A percentile compares a stretch with the other conserved stretches of the same genome.
Evolutionary conservation across 805 yeast genomes (phyloP).

Genomic region (Wickerhamiella azyma): DNA sequence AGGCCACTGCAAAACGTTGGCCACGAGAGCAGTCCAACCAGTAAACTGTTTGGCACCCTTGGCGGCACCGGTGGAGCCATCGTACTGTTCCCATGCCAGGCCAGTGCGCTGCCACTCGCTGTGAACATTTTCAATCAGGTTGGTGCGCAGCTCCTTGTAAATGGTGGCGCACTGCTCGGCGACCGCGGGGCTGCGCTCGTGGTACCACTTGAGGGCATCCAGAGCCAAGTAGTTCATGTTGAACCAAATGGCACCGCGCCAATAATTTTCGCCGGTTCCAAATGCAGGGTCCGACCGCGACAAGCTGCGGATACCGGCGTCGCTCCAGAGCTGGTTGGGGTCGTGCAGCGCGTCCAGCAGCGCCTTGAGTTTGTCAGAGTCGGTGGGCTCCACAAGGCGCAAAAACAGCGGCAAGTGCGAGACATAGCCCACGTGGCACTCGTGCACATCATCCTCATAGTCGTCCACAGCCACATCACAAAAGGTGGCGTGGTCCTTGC

Average conservation of each 20-base stretch:
- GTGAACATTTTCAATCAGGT: constrained; percentile 54
- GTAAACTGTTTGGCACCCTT: constrained; percentile 78
- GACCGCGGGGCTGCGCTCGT: constrained; percentile 22
- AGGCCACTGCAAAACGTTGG: constrained; percentile 75
- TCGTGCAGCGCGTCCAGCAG: constrained; percentile 48
- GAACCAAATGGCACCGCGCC: constrained; percentile 93
- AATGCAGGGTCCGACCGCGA: constrained; percentile 53
- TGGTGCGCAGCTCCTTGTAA: constrained; percentile 47
- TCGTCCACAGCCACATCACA: constrained; percentile 77
- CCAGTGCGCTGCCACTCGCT: constrained; percentile 65
- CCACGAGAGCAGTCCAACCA: constrained; percentile 86
- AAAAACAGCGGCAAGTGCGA: constrained; percentile 74
- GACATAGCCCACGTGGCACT: constrained; percentile 85
- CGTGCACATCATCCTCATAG: constrained; percentile 47
- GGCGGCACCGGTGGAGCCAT: constrained; percentile 59
- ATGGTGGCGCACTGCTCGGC: constrained; percentile 32
- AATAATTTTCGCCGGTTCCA: constrained; percentile 76
- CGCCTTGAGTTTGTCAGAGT: constrained; percentile 35
- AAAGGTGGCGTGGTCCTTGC: constrained; percentile 45
- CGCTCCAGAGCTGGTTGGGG: constrained; percentile 62
- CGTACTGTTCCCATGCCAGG: constrained; percentile 82
- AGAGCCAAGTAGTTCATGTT: constrained; percentile 75
- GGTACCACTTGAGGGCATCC: constrained; percentile 53
- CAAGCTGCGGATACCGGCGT: constrained; percentile 68
- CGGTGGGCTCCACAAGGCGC: constrained; percentile 39